phyloP scores from a whole-genome alignment of 2,329 filamentous ascomycete species.

The Exutisphaerella laricina region DNA sequence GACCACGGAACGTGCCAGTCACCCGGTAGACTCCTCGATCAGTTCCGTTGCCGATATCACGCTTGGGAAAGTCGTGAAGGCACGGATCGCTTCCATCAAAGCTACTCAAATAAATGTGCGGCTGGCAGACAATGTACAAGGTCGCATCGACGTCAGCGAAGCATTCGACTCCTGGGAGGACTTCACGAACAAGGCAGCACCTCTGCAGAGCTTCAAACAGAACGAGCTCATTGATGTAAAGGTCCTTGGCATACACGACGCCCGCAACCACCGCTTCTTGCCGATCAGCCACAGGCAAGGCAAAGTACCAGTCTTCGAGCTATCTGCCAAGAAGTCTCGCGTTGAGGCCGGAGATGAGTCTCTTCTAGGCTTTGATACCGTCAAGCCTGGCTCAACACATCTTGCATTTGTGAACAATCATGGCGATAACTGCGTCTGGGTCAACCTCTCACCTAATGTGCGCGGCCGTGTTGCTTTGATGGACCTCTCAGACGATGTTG shows the following conservation, averaged over 20 bases:
- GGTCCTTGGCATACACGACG: conserved; percentile 82
- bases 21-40: conserved; percentile 61
- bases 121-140: conserved; percentile 79
- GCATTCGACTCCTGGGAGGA: conserved; percentile 84
- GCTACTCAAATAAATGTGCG: conserved; percentile 89
- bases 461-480: conserved; percentile 76
- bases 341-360: conserved; percentile 46
- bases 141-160: conserved; percentile 89
- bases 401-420: conserved; percentile 90
- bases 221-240: conserved; percentile 68
- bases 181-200: conserved; percentile 74
- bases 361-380: conserved; percentile 63
- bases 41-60: conserved; percentile 64
- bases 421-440: conserved; percentile 74
- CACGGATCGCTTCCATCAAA: conserved; percentile 76
- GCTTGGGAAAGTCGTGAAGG: conserved; percentile 68
- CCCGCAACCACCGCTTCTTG: conserved; percentile 82
- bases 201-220: conserved; percentile 66
- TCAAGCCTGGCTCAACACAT: conserved; percentile 66
- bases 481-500: conserved; percentile 82
- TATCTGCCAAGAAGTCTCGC: conserved; percentile 64
- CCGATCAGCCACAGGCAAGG: conserved; percentile 80
- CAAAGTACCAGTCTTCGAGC: conserved; percentile 74
- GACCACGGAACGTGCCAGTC: conserved; percentile 31
- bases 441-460: conserved; percentile 82